phyloP scores from a whole-genome alignment of 225 moss, liverwort and hornwort species.

The Pseudisothecium myosuroides region DNA sequence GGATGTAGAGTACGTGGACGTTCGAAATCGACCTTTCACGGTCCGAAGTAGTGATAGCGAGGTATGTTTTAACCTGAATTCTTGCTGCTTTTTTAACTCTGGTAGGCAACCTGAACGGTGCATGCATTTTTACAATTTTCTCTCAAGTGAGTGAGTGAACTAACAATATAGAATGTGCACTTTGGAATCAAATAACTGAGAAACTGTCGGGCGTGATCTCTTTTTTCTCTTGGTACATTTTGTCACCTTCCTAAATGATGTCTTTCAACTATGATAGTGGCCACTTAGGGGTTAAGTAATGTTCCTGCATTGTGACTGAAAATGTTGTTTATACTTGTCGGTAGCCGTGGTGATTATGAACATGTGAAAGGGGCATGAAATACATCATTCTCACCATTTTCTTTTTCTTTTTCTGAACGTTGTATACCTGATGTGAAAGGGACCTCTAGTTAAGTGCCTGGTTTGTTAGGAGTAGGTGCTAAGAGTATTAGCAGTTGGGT shows the following conservation, averaged over 20 bases:
- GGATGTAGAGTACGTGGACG: slow-evolving; percentile 87
- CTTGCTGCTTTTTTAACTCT: not conserved
- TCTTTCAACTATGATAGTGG: not conserved
- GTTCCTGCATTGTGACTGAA: not conserved
- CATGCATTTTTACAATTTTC: not conserved
- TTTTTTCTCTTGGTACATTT: not conserved
- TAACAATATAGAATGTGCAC: too few relatives aligned
- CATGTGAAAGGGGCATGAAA: not conserved
- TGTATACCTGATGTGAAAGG: not conserved
- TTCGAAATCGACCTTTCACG: slow-evolving; percentile 70
- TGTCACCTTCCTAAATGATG: not conserved
- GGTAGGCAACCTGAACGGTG: not conserved
- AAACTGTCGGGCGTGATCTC: not conserved
- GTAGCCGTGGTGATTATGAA: not conserved
- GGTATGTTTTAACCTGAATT: slow-evolving; percentile 19
- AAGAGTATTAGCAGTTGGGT: slow-evolving; percentile 27
- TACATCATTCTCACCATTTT: not conserved
- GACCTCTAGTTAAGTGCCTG: not conserved
- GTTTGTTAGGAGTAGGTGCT: not conserved
- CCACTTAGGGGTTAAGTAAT: not conserved
- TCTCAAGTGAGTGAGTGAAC: not conserved
- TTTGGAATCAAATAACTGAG: not conserved
- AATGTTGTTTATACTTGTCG: not conserved
- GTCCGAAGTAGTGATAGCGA: slow-evolving; percentile 84
- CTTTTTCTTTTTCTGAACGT: not conserved